phyloP scores from a whole-genome alignment of 164 flowering plant species.

The Berberis thunbergii region DNA sequence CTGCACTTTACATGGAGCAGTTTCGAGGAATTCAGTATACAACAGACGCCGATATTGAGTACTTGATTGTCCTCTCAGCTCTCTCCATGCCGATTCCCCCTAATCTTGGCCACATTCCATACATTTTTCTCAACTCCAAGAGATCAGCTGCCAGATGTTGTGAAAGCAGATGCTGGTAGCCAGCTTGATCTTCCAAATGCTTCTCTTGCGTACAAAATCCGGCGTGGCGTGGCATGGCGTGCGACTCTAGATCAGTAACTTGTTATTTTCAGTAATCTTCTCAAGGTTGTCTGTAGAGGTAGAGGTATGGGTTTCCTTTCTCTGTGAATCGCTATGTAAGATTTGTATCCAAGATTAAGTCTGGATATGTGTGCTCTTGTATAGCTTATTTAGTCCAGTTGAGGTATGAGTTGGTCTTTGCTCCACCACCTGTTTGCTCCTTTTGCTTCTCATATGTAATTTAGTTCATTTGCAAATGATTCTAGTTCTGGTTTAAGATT shows the following conservation, averaged over 20 bases:
- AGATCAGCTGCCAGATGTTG: constrained; percentile 72
- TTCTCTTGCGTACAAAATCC: constrained; percentile 79
- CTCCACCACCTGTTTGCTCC: no score
- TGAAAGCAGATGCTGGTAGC: constrained; percentile 59
- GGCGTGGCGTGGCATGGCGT: constrained; percentile 28
- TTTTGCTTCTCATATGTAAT: no score
- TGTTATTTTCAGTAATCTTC: no score
- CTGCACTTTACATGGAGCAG: constrained; percentile 88
- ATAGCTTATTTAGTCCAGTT: no score
- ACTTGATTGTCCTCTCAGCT: constrained; percentile 88
- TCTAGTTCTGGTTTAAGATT: no score
- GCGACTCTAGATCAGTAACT: constrained; percentile 46
- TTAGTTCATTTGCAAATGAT: no score
- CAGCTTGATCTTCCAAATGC: constrained; percentile 82
- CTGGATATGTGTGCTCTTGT: no score
- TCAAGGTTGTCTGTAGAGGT: no score
- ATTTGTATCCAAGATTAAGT: no score
- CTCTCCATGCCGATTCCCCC: constrained; percentile 84
- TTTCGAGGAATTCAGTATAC: constrained; percentile 80
- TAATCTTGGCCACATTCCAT: constrained; percentile 63
- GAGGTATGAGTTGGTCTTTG: no score
- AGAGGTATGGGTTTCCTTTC: no score
- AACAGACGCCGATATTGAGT: constrained; percentile 93
- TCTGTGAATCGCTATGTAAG: no score
- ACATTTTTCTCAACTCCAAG: constrained; percentile 74